Conservation (phyloP, 768 basidiomycete genomes). For the Postia placenta region DNA sequence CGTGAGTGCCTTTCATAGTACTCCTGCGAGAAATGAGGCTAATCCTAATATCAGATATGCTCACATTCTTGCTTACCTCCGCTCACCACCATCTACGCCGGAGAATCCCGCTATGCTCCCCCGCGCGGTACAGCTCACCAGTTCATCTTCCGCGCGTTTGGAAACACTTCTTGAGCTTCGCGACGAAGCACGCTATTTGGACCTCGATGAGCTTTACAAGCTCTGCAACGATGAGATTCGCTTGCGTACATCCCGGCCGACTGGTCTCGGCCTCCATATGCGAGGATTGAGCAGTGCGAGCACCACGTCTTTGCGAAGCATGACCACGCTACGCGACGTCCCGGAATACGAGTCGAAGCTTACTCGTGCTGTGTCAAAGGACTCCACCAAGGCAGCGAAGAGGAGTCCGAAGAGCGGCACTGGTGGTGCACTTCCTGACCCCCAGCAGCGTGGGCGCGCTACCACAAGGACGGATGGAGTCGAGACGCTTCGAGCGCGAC, state of each 20-base stretch:
- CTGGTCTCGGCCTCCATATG: slow-evolving; percentile 25
- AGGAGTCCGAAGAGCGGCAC: slow-evolving; percentile 15
- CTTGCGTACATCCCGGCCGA: slow-evolving; percentile 36
- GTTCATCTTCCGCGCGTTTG: slow-evolving; percentile 40
- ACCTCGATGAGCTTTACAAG: slow-evolving; percentile 54
- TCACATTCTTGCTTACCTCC: slow-evolving; percentile 68
- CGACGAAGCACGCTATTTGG: slow-evolving; percentile 75
- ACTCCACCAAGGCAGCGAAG: slow-evolving; percentile 18
- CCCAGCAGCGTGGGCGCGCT: slow-evolving; percentile 7
- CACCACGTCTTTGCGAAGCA: slow-evolving; percentile 51
- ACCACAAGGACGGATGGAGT: slow-evolving; percentile 10
- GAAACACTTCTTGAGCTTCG: slow-evolving; percentile 70
- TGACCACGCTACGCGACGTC: slow-evolving; percentile 55
- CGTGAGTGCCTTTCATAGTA: no score
- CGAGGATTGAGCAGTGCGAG: slow-evolving; percentile 49
- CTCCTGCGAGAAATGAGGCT: no score
- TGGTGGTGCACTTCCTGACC: slow-evolving; percentile 8
- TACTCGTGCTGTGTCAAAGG: slow-evolving; percentile 12
- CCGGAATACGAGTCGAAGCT: slow-evolving; percentile 27
- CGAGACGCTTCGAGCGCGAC: slow-evolving; percentile 11
- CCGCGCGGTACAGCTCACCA: slow-evolving; percentile 45
- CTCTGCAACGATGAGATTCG: slow-evolving; percentile 67
- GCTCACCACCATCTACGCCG: slow-evolving; percentile 41
- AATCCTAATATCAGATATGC: slow-evolving; percentile 67
- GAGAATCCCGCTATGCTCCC: slow-evolving; percentile 53